These are phyloP conservation scores for Phytopythium cucurbitacearum DNA, from an alignment of 352 stramenopile species.

Conservation along the genomic window DNA sequence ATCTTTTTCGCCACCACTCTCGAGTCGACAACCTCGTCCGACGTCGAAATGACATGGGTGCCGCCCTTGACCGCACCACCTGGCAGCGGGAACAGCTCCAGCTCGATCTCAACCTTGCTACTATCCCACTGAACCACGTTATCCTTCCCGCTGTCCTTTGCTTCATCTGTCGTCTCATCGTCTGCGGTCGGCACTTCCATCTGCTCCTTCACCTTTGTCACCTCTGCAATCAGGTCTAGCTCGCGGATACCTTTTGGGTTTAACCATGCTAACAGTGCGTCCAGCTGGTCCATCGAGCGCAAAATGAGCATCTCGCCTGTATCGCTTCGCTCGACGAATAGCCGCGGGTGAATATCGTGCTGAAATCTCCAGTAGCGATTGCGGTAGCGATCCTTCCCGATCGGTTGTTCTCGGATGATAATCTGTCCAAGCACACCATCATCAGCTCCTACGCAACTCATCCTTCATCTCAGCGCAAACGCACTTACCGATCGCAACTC, in stretches of 20 bases:
- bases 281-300: conserved; percentile 32
- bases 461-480: neutral
- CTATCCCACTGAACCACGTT: conserved; percentile 17
- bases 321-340: conserved; percentile 70
- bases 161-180: conserved; percentile 10
- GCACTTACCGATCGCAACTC: conserved; percentile 30
- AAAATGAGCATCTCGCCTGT: conserved; percentile 58
- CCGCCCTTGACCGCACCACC: conserved; percentile 42
- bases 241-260: conserved; percentile 76
- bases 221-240: conserved; percentile 48
- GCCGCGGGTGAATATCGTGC: conserved; percentile 45
- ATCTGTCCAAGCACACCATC: conserved; percentile 14
- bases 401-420: conserved; percentile 59
- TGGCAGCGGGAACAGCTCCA: conserved; percentile 69
- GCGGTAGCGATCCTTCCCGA: conserved; percentile 73
- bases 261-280: conserved; percentile 54
- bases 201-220: conserved; percentile 41
- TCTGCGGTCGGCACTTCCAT: conserved; percentile 10
- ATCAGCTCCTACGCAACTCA: neutral
- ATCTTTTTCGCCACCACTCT: conserved; percentile 48
- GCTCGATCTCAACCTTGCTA: conserved; percentile 30
- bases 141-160: conserved; percentile 7
- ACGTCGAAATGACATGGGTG: conserved; percentile 38
- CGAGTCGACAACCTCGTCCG: conserved; percentile 36
- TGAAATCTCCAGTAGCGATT: conserved; percentile 81